phyloP scores from a whole-genome alignment of 768 basidiomycete species.

The Suillus plorans region DNA sequence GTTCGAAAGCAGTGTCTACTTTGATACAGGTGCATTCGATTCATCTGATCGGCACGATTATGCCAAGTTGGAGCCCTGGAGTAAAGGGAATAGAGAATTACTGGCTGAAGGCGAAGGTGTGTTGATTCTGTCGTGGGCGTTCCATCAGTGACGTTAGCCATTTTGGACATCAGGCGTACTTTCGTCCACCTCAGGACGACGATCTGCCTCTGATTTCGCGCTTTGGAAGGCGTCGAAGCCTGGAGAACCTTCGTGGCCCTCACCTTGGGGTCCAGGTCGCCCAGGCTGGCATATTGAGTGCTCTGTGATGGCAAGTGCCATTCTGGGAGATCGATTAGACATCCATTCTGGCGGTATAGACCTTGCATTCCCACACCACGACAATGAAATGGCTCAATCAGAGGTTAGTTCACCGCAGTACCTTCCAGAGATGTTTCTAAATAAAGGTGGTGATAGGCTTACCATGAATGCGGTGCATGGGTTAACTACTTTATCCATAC shows the following conservation, averaged over 20 bases:
- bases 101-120: slow-evolving; percentile 91
- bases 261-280: slow-evolving; percentile 92
- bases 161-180: slow-evolving; percentile 48
- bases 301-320: slow-evolving; percentile 94
- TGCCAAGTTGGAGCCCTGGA: slow-evolving; percentile 95
- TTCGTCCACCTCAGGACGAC: slow-evolving; percentile 57
- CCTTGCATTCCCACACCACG: slow-evolving; percentile 98
- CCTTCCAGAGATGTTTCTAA: slow-evolving; percentile 1
- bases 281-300: slow-evolving; percentile 99
- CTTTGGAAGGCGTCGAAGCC: slow-evolving; percentile 97
- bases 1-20: slow-evolving; percentile 85
- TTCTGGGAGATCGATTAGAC: slow-evolving; percentile 90
- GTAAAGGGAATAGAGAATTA: slow-evolving; percentile 87
- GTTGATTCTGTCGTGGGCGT: slow-evolving; percentile 10
- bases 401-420: slow-evolving; percentile 55
- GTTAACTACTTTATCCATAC: slow-evolving; percentile 99
- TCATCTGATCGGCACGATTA: slow-evolving; percentile 76
- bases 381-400: slow-evolving; percentile 97
- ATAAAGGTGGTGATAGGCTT: slow-evolving; percentile 59
- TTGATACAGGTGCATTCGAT: slow-evolving; percentile 85
- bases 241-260: slow-evolving; percentile 95
- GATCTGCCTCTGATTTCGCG: slow-evolving; percentile 91
- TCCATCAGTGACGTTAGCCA: background rate
- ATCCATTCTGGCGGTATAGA: slow-evolving; percentile 98
- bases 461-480: slow-evolving; percentile 89